phyloP scores from a whole-genome alignment of 495 filamentous ascomycete species.

The Paragyromitra xinjiangensis region DNA sequence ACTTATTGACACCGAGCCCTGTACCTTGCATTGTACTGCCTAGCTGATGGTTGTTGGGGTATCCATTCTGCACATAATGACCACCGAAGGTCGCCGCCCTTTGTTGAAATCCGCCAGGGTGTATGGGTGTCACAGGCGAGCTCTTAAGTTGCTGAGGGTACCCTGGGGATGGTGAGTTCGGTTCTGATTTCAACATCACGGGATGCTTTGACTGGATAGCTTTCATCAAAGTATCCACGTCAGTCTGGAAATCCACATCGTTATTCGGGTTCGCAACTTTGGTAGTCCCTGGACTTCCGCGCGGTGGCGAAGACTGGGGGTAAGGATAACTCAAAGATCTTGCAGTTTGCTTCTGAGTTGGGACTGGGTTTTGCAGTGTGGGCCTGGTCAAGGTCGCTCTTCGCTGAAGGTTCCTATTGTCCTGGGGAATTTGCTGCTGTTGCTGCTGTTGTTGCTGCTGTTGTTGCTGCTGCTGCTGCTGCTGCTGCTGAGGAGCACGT shows the following conservation, averaged over 20 bases:
- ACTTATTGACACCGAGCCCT: conserved; percentile 48
- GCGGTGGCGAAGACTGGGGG: conserved; percentile 50
- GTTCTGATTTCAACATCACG: conserved; percentile 54
- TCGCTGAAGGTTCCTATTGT: conserved; percentile 59
- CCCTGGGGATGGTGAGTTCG: conserved; percentile 54
- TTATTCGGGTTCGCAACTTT: conserved; percentile 54
- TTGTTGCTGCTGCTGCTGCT: conserved; percentile 46
- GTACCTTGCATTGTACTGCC: conserved; percentile 49
- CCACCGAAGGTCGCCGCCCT: conserved; percentile 24
- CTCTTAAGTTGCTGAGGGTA: conserved; percentile 51
- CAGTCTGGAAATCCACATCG: conserved; percentile 75
- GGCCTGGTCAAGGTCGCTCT: conserved; percentile 59
- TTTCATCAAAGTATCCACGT: conserved; percentile 91
- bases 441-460: conserved; percentile 47
- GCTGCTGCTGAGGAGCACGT: conserved; percentile 48
- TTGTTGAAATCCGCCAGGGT: conserved; percentile 47
- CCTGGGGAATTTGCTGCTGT: conserved; percentile 45
- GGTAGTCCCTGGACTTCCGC: conserved; percentile 50
- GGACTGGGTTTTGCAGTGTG: conserved; percentile 41
- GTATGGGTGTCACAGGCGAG: conserved; percentile 51
- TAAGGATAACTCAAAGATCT: conserved; percentile 51
- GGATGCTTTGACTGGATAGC: conserved; percentile 77
- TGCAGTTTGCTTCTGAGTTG: conserved; percentile 45
- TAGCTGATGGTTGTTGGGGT: conserved; percentile 37
- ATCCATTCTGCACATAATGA: conserved; percentile 43